Base-by-base conservation (phyloP, 2,329 filamentous ascomycete genomes). In the Colletotrichum liriopes region DNA sequence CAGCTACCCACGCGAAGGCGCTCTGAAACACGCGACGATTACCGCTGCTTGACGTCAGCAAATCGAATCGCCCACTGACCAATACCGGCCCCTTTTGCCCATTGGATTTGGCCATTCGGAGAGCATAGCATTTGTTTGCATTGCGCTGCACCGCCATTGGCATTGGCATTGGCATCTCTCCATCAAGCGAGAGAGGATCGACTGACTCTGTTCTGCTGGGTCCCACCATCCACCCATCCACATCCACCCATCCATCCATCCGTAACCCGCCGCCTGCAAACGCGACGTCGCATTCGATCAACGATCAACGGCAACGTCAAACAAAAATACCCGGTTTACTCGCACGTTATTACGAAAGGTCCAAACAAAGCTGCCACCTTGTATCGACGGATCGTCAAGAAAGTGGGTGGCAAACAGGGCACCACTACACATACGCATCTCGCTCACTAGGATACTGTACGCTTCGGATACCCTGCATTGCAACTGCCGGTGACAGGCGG, bases 281-380 rank as follows among this genome's bases (percentile, higher is more conserved):
- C 49, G 54, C 69, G 69, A 68, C 68, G 68, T 68, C 35, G 68
- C 43, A 68, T 71, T 58, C 69, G 65, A 58, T 63, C 69, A 68
- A 52, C 52, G 26, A 72, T 59, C 58, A 68, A 45, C 49, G 23
- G 37, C 45, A 54, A 52, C 47, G 41, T 69, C 59, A 70, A 72
- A 72, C 59, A 47, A 16, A 16, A n/a, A 43, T 63, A 56, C 58
- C 69, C 69, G 64, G n/a, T 59, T 59, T 60, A 60, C 59, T 54
- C 55, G 39, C 23, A n/a, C 52, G 49, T 54, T 29, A 52, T 72
- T 65, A 64, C 65, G 32, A 65, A 72, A 72, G 43, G 39, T n/a
- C 51, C 65, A 47, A 54, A 59, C 59, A 29, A 60, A 37, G 26
- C 51, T 32, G 37, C 37, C 39, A 49, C 18, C 23, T 47, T n/a